Conservation (phyloP, 2,329 filamentous ascomycete genomes). For the Penicillium griseofulvum region DNA sequence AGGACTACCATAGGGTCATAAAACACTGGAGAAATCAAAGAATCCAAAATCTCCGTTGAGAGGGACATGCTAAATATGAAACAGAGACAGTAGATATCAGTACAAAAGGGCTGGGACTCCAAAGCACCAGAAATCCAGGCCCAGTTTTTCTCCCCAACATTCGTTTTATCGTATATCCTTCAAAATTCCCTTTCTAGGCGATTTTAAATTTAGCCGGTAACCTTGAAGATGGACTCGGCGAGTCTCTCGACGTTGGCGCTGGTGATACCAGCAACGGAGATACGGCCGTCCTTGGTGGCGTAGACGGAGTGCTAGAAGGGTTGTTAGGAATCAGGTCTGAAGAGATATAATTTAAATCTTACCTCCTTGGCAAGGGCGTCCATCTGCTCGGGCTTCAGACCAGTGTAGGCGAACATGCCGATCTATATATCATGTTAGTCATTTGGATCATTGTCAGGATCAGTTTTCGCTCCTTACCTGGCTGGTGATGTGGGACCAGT, state of each 20-base stretch:
- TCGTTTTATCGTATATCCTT: constrained; percentile 10
- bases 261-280: constrained; percentile 52
- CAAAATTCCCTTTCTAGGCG: not conserved
- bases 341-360: constrained; percentile 22
- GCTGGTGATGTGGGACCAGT: constrained; percentile 98
- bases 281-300: constrained; percentile 72
- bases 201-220: constrained; percentile 43
- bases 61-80: constrained; percentile 28
- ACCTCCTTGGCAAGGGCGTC: constrained; percentile 82
- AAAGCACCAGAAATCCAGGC: not conserved
- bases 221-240: constrained; percentile 52
- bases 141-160: constrained; percentile 4
- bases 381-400: constrained; percentile 88
- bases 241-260: constrained; percentile 50
- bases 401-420: constrained; percentile 99
- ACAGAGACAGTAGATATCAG: constrained; percentile 29
- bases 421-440: constrained; percentile 54
- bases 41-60: constrained; percentile 24
- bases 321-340: constrained; percentile 9
- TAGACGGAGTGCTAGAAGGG: constrained; percentile 79
- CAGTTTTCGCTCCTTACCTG: constrained; percentile 50
- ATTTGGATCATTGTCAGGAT: too few relatives aligned
- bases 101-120: constrained; percentile 18
- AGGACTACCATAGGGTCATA: not conserved
- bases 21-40: not conserved